Evolutionary conservation across 805 yeast genomes (phyloP), one percentile per base, ranked within the genome.

Genomic region (Starmera caribaea): DNA sequence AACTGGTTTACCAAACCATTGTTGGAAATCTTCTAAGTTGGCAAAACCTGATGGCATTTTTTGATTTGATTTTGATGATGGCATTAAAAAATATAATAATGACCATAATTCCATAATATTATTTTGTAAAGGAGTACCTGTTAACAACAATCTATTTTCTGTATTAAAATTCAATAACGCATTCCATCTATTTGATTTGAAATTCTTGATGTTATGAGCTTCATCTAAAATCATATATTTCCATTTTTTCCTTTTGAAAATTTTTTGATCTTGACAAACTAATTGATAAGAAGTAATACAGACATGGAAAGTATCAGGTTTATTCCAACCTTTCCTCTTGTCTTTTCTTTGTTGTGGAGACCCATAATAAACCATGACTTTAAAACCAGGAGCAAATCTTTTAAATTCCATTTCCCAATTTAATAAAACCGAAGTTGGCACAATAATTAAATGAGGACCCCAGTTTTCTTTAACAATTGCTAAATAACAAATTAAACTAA

Each of bases 391-490:
- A 1, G 97, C 97, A 68, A 92, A 92, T 51, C 95, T 76, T 54
- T 94, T 92, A 63, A 92, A 89, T 55, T 92, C 99, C 97, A 94
- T 90, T 59, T 92, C 99, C 99, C 99, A 92, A 55, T 92, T 92
- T 39, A 92, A 74, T 79, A 92, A 79, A 8, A 92, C 99, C 13
- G 96, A 86, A 0, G 99, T 92, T 4, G 99, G 99, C 5, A 92
- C 99, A 43, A 92, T 80, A 62, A 92, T 89, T 40, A 92, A 66
- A 65, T 92, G 99, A 0, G 98, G 99, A 0, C 98, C 98, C 99
- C 99, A 92, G 14, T 81, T 75, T 43, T 85, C 83, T 53, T 89
- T 89, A 51, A 82, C 95, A 51, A 96, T 87, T 0, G 99, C 98
- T 38, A 92, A 65, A 57, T 89, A 89, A 0, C 94, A 71, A 15